Conservation (phyloP, 257 asterid species). For the Cordia subcordata region DNA sequence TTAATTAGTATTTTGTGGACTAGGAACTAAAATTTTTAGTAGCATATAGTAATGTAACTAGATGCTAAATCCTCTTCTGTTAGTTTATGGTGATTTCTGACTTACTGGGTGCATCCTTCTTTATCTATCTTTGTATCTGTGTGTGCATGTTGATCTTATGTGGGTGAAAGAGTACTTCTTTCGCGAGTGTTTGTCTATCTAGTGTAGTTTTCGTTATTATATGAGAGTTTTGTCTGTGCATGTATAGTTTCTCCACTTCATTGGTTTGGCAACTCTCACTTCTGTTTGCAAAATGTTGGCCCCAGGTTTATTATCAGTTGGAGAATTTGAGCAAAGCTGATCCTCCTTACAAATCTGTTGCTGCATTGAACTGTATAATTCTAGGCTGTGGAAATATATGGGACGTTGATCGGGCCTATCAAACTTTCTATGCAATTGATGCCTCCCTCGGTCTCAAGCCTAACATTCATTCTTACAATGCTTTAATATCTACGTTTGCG, state of each 20-base stretch:
- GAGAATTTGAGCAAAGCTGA: constrained; percentile 67
- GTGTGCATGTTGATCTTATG: too few relatives aligned
- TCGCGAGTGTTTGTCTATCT: too few relatives aligned
- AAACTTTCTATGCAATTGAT: constrained; percentile 70
- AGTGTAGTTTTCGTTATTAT: too few relatives aligned
- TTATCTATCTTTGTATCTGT: too few relatives aligned
- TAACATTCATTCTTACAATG: constrained; percentile 80
- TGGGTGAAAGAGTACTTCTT: too few relatives aligned
- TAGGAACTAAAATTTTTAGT: too few relatives aligned
- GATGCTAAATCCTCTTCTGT: too few relatives aligned
- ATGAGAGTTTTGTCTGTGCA: too few relatives aligned
- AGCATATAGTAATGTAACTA: too few relatives aligned
- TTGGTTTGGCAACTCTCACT: background rate
- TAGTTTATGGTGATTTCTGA: too few relatives aligned
- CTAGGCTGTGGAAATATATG: constrained; percentile 95
- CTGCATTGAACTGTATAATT: constrained; percentile 81
- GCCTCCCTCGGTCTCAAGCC: constrained; percentile 67
- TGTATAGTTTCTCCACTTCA: background rate
- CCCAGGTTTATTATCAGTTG: constrained; percentile 95
- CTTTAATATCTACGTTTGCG: constrained; percentile 75
- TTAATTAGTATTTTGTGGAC: too few relatives aligned
- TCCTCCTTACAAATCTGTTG: constrained; percentile 74
- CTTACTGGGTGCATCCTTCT: too few relatives aligned
- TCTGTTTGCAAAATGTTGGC: constrained; percentile 18
- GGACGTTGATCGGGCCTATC: constrained; percentile 97